A percentile compares a stretch with the other conserved stretches of the same genome.
Conservation (phyloP, 768 basidiomycete genomes). For the Boletus pseudopeckii region DNA sequence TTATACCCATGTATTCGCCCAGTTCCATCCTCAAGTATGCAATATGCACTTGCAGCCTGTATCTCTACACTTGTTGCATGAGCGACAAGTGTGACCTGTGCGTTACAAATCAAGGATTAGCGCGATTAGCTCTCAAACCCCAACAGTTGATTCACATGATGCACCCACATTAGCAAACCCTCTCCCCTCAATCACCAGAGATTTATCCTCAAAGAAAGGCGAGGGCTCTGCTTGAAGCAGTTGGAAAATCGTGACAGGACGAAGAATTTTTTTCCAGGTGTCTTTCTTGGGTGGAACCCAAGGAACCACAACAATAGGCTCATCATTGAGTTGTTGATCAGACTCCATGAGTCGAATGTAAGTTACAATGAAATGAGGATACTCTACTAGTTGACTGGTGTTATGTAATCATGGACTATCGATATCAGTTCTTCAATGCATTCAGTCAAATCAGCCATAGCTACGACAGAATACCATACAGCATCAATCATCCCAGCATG, state of each 20-base stretch:
- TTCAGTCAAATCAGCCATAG: neutral
- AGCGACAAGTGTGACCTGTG: slow-evolving; percentile 51
- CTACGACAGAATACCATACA: neutral
- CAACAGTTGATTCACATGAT: neutral
- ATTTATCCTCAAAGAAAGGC: slow-evolving; percentile 36
- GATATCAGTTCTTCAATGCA: neutral
- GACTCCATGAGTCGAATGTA: slow-evolving; percentile 5
- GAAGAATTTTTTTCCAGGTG: slow-evolving; percentile 16
- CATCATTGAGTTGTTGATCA: slow-evolving; percentile 3
- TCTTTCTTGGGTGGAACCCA: neutral
- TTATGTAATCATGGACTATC: slow-evolving; percentile 5
- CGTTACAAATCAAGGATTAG: slow-evolving; percentile 24
- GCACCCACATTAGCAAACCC: slow-evolving; percentile 27
- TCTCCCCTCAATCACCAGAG: slow-evolving; percentile 45
- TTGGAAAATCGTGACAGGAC: slow-evolving; percentile 58
- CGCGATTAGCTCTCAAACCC: slow-evolving; percentile 31
- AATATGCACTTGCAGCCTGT: slow-evolving; percentile 6
- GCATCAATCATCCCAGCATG: neutral
- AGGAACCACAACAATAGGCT: neutral
- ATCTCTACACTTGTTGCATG: slow-evolving; percentile 29
- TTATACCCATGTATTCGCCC: slow-evolving; percentile 20
- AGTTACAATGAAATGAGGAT: neutral
- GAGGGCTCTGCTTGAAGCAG: slow-evolving; percentile 39
- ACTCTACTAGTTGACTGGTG: neutral
- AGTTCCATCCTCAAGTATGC: slow-evolving; percentile 39